These are phyloP conservation scores for Aspergillus viridinutans DNA, from an alignment of 2,329 filamentous ascomycete species.

Conservation along the genomic window DNA sequence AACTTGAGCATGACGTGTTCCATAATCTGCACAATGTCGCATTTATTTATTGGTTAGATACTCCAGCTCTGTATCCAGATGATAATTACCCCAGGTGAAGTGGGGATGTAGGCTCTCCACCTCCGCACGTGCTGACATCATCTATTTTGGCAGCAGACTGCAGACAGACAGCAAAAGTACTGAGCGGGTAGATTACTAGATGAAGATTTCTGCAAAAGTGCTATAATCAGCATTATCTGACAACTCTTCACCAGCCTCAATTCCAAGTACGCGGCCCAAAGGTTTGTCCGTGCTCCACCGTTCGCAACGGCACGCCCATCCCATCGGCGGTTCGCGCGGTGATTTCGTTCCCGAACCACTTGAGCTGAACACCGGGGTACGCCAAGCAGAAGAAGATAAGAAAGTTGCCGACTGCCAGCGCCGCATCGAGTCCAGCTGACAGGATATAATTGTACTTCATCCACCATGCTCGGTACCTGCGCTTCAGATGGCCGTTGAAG, in stretches of 20 bases:
- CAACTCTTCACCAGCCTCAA: neutral
- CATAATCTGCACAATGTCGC: too few relatives aligned
- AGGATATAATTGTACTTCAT: constrained; percentile 69
- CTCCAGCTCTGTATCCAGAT: neutral
- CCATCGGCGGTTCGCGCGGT: neutral
- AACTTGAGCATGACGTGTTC: too few relatives aligned
- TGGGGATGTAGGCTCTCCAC: neutral
- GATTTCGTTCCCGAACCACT: constrained; percentile 3
- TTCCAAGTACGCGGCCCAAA: neutral
- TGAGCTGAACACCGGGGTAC: constrained; percentile 15
- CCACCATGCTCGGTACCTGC: constrained; percentile 64
- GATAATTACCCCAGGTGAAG: neutral
- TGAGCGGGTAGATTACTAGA: neutral
- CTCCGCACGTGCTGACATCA: neutral
- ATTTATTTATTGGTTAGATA: too few relatives aligned
- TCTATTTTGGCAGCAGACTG: neutral
- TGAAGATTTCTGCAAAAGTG: neutral
- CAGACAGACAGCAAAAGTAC: neutral
- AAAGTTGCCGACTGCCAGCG: constrained; percentile 22
- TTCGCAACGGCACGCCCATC: neutral
- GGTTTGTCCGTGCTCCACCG: neutral
- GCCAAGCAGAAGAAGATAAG: constrained; percentile 26
- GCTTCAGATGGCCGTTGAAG: constrained; percentile 62
- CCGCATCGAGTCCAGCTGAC: constrained; percentile 59
- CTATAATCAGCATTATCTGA: neutral